Evolutionary conservation across 345 rosid genomes (phyloP).

Genomic region (Dipteronia dyeriana): DNA sequence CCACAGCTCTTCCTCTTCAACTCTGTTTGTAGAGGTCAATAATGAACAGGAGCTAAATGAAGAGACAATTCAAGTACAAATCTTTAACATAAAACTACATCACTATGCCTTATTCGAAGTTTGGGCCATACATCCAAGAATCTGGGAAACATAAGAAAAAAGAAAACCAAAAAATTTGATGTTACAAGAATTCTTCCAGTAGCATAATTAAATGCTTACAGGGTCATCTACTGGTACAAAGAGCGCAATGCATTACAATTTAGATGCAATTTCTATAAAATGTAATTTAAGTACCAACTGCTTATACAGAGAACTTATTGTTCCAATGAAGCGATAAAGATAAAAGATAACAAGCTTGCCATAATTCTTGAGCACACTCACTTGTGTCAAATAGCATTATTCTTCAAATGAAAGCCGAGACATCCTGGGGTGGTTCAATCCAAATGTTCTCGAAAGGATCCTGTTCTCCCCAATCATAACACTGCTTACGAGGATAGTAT

Average conservation of each 20-base stretch:
- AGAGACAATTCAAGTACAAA: too few species aligned
- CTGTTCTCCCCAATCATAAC: conserved; percentile 65
- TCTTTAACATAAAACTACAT: too few species aligned
- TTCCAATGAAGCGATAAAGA: conserved; percentile 15
- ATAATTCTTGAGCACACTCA: conserved; percentile 1
- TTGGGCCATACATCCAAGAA: too few species aligned
- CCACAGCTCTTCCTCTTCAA: too few species aligned
- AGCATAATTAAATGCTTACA: conserved; percentile 10
- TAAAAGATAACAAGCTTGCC: background rate
- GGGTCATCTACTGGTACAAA: conserved; percentile 10
- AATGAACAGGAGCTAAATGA: too few species aligned
- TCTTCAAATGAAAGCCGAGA: conserved; percentile 36
- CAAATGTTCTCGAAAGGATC: conserved; percentile 59
- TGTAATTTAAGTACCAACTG: conserved; percentile 13
- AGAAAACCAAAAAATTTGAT: background rate
- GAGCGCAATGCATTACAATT: background rate
- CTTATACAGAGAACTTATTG: conserved; percentile 10
- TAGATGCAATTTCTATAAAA: background rate
- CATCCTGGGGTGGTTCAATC: conserved; percentile 59
- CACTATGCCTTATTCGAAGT: too few species aligned
- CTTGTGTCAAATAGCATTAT: conserved; percentile 8
- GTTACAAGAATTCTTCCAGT: conserved; percentile 5
- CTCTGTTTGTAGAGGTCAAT: too few species aligned
- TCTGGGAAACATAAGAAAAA: background rate
- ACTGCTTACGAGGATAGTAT: conserved; percentile 65